phyloP scores from a whole-genome alignment of 2,329 filamentous ascomycete genomes.

The Phyllosticta citribraziliensis region DNA sequence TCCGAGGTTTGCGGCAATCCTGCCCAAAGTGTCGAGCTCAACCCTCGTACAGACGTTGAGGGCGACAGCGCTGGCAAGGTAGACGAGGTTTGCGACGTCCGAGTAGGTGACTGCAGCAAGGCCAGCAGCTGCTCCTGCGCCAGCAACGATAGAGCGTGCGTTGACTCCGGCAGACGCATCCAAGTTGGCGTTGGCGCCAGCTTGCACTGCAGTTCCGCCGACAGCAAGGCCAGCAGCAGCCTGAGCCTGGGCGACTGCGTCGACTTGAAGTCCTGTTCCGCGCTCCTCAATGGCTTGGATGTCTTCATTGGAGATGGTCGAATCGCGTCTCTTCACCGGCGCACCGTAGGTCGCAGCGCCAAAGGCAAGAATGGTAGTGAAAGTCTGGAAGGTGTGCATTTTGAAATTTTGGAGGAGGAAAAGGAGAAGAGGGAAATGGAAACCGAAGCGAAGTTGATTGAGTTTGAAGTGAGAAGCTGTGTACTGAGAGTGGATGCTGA shows the following conservation, averaged over 20 bases:
- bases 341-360: neutral
- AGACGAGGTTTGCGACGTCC: neutral
- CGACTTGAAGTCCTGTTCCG: neutral
- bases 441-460: neutral
- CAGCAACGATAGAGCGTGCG: neutral
- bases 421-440: neutral
- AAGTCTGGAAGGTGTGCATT: neutral
- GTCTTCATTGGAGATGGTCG: neutral
- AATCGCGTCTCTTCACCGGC: neutral
- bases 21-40: neutral
- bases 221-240: neutral
- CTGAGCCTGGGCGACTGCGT: neutral
- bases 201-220: neutral
- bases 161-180: neutral
- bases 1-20: neutral
- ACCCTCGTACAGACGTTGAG: neutral
- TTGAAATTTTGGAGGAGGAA: neutral
- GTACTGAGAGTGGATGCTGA: neutral
- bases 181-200: neutral
- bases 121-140: neutral
- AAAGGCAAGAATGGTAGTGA: neutral
- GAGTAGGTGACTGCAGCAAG: neutral
- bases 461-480: neutral
- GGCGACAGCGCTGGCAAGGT: neutral
- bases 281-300: neutral